These are phyloP conservation scores for Chaetomiaceae sp. DNA, from an alignment of 2,329 filamentous ascomycete species.

Conservation along the genomic window DNA sequence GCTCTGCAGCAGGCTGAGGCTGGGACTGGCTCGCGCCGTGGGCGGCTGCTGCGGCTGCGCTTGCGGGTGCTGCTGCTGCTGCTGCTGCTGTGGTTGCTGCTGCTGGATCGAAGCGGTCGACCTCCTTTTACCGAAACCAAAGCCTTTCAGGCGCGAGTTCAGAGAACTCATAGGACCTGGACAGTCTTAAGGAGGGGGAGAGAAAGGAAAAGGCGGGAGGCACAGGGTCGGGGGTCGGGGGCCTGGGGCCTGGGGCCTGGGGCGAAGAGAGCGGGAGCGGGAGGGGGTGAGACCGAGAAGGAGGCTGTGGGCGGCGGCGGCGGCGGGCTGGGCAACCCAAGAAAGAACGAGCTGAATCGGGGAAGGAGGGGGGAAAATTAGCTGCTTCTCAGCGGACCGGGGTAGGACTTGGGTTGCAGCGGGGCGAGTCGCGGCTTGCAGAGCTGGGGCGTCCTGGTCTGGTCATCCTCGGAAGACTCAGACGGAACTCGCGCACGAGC, in stretches of 20 bases:
- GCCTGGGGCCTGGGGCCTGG: no score
- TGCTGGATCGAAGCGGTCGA: constrained; percentile 55
- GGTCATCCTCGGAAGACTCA: no score
- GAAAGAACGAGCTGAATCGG: constrained; percentile 20
- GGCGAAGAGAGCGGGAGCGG: constrained; percentile 24
- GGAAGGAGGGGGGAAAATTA: constrained; percentile 18
- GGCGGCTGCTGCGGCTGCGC: background rate
- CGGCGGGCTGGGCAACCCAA: constrained; percentile 16
- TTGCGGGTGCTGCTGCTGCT: background rate
- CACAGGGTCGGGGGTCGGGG: no score
- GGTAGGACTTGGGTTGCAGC: constrained; percentile 18
- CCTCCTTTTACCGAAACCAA: constrained; percentile 77
- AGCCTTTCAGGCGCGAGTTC: constrained; percentile 72
- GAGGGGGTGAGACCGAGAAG: constrained; percentile 24
- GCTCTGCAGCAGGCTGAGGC: constrained; percentile 38
- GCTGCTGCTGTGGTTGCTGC: background rate
- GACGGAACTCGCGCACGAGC: no score
- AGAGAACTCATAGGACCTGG: constrained; percentile 62
- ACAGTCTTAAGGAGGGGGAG: constrained; percentile 31
- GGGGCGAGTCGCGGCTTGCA: constrained; percentile 10
- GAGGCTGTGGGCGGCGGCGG: constrained; percentile 24
- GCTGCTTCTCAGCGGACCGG: constrained; percentile 7
- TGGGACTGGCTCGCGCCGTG: constrained; percentile 12
- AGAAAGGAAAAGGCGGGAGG: constrained; percentile 1
- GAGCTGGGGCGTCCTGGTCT: no score